phyloP scores from a whole-genome alignment of 2,329 filamentous ascomycete genomes.

The Pestalotiopsis sp. region DNA sequence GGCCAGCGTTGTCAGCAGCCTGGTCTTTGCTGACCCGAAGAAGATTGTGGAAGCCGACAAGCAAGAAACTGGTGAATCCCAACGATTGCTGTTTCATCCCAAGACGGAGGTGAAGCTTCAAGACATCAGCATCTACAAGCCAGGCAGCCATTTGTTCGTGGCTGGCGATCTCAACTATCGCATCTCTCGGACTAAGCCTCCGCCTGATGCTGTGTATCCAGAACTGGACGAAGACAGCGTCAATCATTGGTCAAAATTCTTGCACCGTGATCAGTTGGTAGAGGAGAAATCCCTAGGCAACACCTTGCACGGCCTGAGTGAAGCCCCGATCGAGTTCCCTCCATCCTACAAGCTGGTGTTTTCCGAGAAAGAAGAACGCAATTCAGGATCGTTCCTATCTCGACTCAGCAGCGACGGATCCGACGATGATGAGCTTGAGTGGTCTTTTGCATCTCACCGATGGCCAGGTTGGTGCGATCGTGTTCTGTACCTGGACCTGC shows the following conservation, averaged over 20 bases:
- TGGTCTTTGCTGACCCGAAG: conserved; percentile 71
- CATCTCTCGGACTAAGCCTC: conserved; percentile 70
- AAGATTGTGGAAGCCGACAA: conserved; percentile 32
- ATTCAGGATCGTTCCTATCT: conserved; percentile 8
- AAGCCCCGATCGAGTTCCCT: conserved; percentile 77
- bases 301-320: conserved; percentile 77
- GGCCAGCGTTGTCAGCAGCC: conserved; percentile 77
- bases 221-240: conserved; percentile 57
- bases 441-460: conserved; percentile 79
- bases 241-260: conserved; percentile 67
- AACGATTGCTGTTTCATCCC: conserved; percentile 25
- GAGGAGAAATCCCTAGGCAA: conserved; percentile 69
- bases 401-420: conserved; percentile 25
- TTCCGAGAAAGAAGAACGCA: conserved; percentile 27
- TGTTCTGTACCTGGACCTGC: conserved; percentile 74
- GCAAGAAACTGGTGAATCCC: conserved; percentile 15
- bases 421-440: conserved; percentile 47
- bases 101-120: conserved; percentile 47
- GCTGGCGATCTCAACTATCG: conserved; percentile 96
- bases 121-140: conserved; percentile 71
- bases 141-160: conserved; percentile 79
- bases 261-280: conserved; percentile 78
- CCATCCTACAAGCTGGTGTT: conserved; percentile 91
- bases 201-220: conserved; percentile 64
- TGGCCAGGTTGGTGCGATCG: conserved; percentile 95